Conservation (phyloP, 306 rosid species). For the Sicyos edulis region DNA sequence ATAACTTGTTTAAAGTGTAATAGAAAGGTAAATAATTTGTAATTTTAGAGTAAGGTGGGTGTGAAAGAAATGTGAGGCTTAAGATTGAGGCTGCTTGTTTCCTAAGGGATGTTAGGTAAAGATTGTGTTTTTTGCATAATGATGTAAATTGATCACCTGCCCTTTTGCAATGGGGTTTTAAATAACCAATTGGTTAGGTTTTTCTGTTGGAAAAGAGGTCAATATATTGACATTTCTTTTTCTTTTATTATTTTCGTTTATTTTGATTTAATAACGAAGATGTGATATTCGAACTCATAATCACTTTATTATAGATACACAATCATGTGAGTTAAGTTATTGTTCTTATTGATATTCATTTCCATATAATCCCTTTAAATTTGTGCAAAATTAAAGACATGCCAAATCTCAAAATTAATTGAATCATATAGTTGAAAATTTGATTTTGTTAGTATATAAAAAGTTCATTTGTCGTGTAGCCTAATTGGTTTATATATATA, state of each 20-base stretch:
- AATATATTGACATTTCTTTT: background rate
- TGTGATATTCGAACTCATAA: too few species aligned
- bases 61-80: constrained; percentile 23
- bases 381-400: too few species aligned
- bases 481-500: too few species aligned
- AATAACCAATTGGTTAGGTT: background rate
- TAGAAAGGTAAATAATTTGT: background rate
- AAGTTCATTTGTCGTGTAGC: too few species aligned
- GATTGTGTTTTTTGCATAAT: constrained; percentile 25
- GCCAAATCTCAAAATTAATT: too few species aligned
- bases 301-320: too few species aligned
- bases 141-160: constrained; percentile 16
- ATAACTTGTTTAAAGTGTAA: background rate
- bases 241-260: background rate
- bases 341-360: too few species aligned
- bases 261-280: too few species aligned
- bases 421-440: too few species aligned
- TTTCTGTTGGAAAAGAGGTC: background rate
- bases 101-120: constrained; percentile 51
- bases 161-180: background rate
- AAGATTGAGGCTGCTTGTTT: constrained; percentile 37
- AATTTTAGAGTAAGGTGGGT: constrained; percentile 10
- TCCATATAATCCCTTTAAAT: too few species aligned
- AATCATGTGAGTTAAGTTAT: too few species aligned
- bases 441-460: too few species aligned